Base-by-base conservation (phyloP, 768 basidiomycete genomes). In the Leucosporidium creatinivorum region DNA sequence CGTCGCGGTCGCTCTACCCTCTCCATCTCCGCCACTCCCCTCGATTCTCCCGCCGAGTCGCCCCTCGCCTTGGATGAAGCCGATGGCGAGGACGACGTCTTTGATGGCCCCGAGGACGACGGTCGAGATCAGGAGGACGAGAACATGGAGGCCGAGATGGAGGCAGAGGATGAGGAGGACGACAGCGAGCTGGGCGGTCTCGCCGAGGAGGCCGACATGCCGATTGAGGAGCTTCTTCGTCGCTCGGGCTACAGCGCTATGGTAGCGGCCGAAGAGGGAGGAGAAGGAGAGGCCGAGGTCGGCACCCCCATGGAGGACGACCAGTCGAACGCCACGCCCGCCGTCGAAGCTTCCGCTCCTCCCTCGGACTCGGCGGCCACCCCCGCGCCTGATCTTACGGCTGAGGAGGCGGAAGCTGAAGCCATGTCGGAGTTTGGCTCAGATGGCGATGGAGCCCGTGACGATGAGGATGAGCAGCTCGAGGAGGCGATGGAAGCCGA, bases 91-190 rank as follows among this genome's bases (percentile, higher is more conserved):
- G 69, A 67, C 33, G 78, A 74, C 58, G 73, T 39, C 1, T 76
- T 73, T 15, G 69, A 63, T 1, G 71, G 62, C 5, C 73, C 64
- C 4, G 77, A 77, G 30, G 77, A 77, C 4, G 80, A 77, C 1
- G 81, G 78, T 33, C 76, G 79, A 70, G 51, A 67, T 57, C 67
- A 76, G 62, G 75, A 78, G 21, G 82, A 83, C 61, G 81, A 80
- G 18, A 79, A 80, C 47, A 72, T 77, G 60, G 80, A 79, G 47
- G 80, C 78, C 0, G 82, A 79, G 28, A 81, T 80, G 19, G 80
- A 79, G 9, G 78, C 76, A 3, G 79, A 80, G 1, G 80, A 79
- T 1, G 79, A 76, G 4, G 62, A 69, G 1, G 69, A 69, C 26
- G 77, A 79, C 36, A 76, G 74, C 52, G 79, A 80, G 67, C 74